These are phyloP conservation scores for Aspergillus pseudonomiae DNA, from an alignment of 2,329 filamentous ascomycete genomes.

Conservation along the genomic window DNA sequence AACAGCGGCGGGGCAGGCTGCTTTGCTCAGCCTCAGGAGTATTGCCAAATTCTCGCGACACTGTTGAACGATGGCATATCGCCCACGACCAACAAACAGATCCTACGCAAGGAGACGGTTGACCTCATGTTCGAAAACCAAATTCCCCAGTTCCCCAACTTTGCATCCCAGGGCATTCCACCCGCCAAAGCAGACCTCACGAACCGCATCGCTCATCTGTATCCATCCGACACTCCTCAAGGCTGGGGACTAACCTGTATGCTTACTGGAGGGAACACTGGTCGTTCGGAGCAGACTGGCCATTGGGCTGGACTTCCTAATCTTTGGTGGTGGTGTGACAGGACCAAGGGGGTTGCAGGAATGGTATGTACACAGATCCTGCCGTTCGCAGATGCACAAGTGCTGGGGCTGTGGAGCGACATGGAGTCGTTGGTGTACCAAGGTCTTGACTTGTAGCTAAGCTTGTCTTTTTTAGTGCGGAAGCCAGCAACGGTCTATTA, in stretches of 20 bases:
- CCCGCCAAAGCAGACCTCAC: slow-evolving; percentile 47
- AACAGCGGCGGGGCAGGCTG: background rate
- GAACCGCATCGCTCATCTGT: background rate
- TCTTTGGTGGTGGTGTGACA: slow-evolving; percentile 65
- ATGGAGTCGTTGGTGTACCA: background rate
- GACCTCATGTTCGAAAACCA: slow-evolving; percentile 68
- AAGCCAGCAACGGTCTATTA: background rate
- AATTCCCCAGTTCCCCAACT: slow-evolving; percentile 58
- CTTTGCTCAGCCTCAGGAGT: background rate
- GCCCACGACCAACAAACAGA: slow-evolving; percentile 56
- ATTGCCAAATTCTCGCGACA: slow-evolving; percentile 56
- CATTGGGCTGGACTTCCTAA: slow-evolving; percentile 65
- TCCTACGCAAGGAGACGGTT: slow-evolving; percentile 62
- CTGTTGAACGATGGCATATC: slow-evolving; percentile 67
- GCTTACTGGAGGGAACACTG: background rate
- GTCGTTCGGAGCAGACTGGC: slow-evolving; percentile 42
- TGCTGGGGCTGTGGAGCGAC: background rate
- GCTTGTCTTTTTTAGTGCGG: background rate
- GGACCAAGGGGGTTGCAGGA: slow-evolving; percentile 61
- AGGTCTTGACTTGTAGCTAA: background rate
- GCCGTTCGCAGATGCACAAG: slow-evolving; percentile 31
- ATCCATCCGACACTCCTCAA: background rate
- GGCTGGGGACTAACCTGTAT: background rate
- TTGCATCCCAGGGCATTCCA: slow-evolving; percentile 49
- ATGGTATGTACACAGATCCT: slow-evolving; percentile 56